A percentile compares a stretch with the other conserved stretches of the same genome.
Evolutionary conservation across 331 rosid species (phyloP).

Genomic region (Erythrophleum ivorense): DNA sequence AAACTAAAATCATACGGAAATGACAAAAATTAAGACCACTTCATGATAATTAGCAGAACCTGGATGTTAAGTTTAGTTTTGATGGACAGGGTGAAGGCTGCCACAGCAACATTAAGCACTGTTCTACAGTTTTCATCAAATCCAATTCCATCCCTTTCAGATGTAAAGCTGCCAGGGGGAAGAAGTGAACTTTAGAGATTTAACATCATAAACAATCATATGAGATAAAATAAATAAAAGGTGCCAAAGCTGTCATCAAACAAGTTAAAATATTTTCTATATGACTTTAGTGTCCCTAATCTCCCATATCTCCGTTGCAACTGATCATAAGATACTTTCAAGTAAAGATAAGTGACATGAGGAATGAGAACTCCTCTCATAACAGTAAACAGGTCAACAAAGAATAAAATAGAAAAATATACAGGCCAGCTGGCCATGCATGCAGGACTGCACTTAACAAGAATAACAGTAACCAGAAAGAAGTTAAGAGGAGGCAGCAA

Average conservation of each 20-base stretch:
- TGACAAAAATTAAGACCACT: slow-evolving; percentile 5
- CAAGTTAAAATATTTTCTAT: slow-evolving; percentile 25
- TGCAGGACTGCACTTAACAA: slow-evolving; percentile 13
- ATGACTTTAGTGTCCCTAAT: not conserved
- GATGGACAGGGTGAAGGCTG: slow-evolving; percentile 72
- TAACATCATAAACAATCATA: slow-evolving; percentile 12
- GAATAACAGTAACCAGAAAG: slow-evolving; percentile 15
- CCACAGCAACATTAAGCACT: slow-evolving; percentile 56
- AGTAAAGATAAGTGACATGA: slow-evolving; percentile 17
- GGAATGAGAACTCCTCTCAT: not conserved
- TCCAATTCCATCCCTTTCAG: slow-evolving; percentile 52
- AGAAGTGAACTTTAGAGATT: slow-evolving; percentile 38
- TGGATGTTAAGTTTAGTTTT: slow-evolving; percentile 61
- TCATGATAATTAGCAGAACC: slow-evolving; percentile 56
- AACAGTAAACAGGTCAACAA: not conserved
- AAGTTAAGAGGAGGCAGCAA: slow-evolving; percentile 5
- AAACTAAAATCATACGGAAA: slow-evolving; percentile 18
- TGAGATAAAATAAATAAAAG: slow-evolving; percentile 14
- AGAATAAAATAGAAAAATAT: slow-evolving; percentile 16
- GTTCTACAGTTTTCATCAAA: slow-evolving; percentile 56
- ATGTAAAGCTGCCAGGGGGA: slow-evolving; percentile 49
- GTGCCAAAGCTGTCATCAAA: slow-evolving; percentile 19
- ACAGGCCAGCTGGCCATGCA: not conserved
- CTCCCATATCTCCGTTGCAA: not conserved
- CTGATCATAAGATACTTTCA: slow-evolving; percentile 5